phyloP scores from a whole-genome alignment of 805 yeast genomes.

The Tetrapisispora arboricola region DNA sequence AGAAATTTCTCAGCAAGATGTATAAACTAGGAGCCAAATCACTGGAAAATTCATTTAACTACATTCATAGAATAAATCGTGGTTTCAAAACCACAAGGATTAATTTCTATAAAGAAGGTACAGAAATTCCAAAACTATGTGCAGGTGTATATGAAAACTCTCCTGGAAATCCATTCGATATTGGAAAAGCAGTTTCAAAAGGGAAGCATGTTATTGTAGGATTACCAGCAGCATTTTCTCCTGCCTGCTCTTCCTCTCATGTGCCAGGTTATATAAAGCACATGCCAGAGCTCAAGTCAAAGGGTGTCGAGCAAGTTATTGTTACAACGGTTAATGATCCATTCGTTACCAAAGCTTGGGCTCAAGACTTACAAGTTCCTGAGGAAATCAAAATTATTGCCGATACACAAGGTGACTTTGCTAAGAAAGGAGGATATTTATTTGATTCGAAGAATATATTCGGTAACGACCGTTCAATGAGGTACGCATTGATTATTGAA shows the following conservation, averaged over 20 bases:
- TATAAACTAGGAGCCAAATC: background rate
- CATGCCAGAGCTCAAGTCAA: constrained; percentile 42
- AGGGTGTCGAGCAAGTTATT: constrained; percentile 54
- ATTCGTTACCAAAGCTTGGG: constrained; percentile 80
- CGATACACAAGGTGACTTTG: constrained; percentile 70
- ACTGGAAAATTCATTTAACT: background rate
- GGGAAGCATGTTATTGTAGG: constrained; percentile 50
- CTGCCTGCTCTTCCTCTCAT: constrained; percentile 62
- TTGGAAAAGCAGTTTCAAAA: constrained; percentile 36
- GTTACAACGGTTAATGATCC: constrained; percentile 80
- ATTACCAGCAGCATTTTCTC: constrained; percentile 81
- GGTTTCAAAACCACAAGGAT: background rate
- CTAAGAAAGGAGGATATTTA: constrained; percentile 49
- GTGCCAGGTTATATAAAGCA: constrained; percentile 56
- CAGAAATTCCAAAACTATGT: constrained; percentile 44
- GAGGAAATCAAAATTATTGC: constrained; percentile 49
- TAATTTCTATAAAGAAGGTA: constrained; percentile 42
- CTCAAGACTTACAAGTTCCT: constrained; percentile 33
- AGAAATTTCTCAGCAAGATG: no score
- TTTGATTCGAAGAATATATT: constrained; percentile 72
- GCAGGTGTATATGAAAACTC: constrained; percentile 46
- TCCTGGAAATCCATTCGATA: constrained; percentile 52
- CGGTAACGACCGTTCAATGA: constrained; percentile 64
- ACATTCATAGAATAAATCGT: background rate
- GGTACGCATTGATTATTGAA: constrained; percentile 68